Conservation (phyloP, 306 rosid species). For the Styphnolobium japonicum region DNA sequence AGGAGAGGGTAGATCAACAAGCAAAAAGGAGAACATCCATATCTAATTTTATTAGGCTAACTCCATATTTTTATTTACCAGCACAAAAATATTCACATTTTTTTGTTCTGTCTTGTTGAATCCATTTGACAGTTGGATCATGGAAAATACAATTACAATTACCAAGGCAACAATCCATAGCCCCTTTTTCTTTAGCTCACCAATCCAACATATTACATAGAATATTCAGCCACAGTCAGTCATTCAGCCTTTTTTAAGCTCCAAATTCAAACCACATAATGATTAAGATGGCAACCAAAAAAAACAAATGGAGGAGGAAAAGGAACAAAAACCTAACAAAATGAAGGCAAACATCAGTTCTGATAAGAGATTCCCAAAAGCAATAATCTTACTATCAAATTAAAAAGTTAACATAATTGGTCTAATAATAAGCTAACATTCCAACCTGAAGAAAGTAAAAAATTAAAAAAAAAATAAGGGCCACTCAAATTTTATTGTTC, state of each 20-base stretch:
- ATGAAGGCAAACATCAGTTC: not conserved
- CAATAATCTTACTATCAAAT: constrained; percentile 16
- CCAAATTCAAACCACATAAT: not conserved
- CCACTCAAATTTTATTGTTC: constrained; percentile 28
- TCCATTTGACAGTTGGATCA: not conserved
- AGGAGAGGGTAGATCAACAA: no score
- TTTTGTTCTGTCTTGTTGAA: no score
- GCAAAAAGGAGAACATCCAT: no score
- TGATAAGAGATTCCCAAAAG: not conserved
- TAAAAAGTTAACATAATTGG: constrained; percentile 13
- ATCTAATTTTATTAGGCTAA: no score
- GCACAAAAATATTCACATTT: no score
- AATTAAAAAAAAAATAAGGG: not conserved
- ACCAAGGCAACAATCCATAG: not conserved
- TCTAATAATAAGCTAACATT: not conserved
- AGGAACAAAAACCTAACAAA: not conserved
- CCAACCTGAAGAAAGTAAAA: constrained; percentile 4
- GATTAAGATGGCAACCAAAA: not conserved
- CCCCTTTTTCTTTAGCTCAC: not conserved
- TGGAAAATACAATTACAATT: no score
- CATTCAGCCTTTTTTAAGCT: not conserved
- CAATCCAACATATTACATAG: not conserved
- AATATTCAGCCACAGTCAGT: not conserved
- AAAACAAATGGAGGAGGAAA: not conserved
- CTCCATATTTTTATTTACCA: no score